These are phyloP conservation scores for Solanum appendiculatum DNA, from an alignment of 257 asterid species.

Conservation along the genomic window DNA sequence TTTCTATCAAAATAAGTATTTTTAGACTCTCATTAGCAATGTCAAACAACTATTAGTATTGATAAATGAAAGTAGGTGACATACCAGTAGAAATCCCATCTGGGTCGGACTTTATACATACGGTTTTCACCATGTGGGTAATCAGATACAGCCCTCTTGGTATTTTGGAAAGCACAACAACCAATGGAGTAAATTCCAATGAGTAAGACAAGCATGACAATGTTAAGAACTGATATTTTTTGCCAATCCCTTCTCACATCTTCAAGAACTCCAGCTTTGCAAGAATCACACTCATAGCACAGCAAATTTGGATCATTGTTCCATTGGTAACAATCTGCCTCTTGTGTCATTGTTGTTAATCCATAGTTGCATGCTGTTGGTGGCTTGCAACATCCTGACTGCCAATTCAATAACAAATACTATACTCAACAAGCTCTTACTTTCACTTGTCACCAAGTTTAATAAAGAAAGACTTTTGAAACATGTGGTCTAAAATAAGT, in stretches of 20 bases:
- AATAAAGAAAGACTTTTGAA: no score
- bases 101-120: slow-evolving; percentile 79
- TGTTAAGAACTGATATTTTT: slow-evolving; percentile 73
- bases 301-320: slow-evolving; percentile 53
- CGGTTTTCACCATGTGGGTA: slow-evolving; percentile 65
- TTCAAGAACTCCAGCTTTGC: slow-evolving; percentile 93
- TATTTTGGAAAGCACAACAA: slow-evolving; percentile 83
- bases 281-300: slow-evolving; percentile 89
- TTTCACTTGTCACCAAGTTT: no score
- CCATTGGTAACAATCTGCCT: slow-evolving; percentile 82
- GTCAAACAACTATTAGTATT: no score
- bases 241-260: slow-evolving; percentile 77
- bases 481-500: background rate
- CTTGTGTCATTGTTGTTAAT: slow-evolving; percentile 36
- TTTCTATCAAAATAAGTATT: no score
- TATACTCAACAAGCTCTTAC: background rate
- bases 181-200: slow-evolving; percentile 82
- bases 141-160: slow-evolving; percentile 52
- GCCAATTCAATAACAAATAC: background rate
- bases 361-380: slow-evolving; percentile 83
- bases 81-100: slow-evolving; percentile 94
- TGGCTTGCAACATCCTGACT: slow-evolving; percentile 99
- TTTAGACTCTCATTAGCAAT: no score
- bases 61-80: background rate
- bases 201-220: slow-evolving; percentile 66